Percentiles rank a stretch among this genome's conserved stretches.
Evolutionary conservation across 441 rosid genomes (phyloP).

Genomic region (Croton setiger): DNA sequence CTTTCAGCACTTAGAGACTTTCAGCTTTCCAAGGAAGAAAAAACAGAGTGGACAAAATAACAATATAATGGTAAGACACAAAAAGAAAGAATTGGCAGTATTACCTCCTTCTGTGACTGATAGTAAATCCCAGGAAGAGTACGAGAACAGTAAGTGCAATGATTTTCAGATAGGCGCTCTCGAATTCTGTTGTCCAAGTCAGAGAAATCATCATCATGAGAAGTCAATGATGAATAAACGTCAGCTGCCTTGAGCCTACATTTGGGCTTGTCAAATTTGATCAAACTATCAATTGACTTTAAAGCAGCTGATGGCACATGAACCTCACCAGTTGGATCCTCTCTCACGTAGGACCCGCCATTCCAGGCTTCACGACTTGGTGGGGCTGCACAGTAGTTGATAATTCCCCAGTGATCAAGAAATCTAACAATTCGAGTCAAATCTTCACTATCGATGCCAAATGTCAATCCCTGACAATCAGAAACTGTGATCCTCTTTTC

Average conservation of each 20-base stretch:
- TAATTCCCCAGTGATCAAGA: constrained; percentile 98
- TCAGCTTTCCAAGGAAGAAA: not conserved
- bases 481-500: constrained; percentile 60
- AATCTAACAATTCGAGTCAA: constrained; percentile 76
- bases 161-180: constrained; percentile 71
- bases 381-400: constrained; percentile 70
- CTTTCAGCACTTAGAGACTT: not conserved
- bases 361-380: constrained; percentile 53
- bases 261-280: constrained; percentile 92
- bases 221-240: constrained; percentile 47
- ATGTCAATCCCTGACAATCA: constrained; percentile 64
- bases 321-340: constrained; percentile 82
- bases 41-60: not conserved
- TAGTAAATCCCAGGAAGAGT: constrained; percentile 57
- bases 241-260: constrained; percentile 76
- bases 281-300: constrained; percentile 92
- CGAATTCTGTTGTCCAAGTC: constrained; percentile 86
- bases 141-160: constrained; percentile 70
- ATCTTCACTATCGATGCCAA: constrained; percentile 64
- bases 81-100: not conserved
- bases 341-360: constrained; percentile 58
- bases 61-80: not conserved
- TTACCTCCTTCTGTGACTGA: constrained; percentile 91
- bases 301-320: constrained; percentile 84
- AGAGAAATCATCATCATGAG: constrained; percentile 44